Evolutionary conservation across 2,329 filamentous ascomycete species (phyloP).

Genomic region (Botryotinia globosa): DNA sequence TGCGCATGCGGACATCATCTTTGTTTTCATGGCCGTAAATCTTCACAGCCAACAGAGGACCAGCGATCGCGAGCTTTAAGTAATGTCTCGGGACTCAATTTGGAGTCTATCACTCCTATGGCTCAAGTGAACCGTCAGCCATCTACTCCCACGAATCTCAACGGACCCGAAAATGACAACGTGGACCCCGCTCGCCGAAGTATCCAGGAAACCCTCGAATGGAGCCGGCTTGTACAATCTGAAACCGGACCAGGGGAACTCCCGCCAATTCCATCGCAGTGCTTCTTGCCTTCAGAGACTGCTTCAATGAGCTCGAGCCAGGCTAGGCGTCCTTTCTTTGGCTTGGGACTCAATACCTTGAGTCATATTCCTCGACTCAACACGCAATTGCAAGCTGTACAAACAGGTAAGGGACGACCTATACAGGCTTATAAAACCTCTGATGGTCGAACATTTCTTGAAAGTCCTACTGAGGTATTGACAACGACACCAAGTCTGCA

Average conservation of each 20-base stretch:
- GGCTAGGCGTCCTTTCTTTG: conserved; percentile 33
- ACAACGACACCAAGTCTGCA: conserved; percentile 30
- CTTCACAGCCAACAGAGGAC: conserved; percentile 20
- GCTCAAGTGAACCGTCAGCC: conserved; percentile 20
- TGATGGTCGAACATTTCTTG: conserved; percentile 30
- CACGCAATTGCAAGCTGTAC: conserved; percentile 13
- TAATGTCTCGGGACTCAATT: conserved; percentile 21
- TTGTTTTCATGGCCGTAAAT: conserved; percentile 48
- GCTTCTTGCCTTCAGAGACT: conserved; percentile 38
- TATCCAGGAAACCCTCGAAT: conserved; percentile 35
- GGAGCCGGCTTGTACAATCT: conserved; percentile 32
- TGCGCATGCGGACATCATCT: conserved; percentile 58
- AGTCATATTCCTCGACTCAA: conserved; percentile 30
- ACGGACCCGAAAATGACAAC: conserved; percentile 6
- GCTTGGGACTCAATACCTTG: conserved; percentile 32
- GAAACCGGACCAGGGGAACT: conserved; percentile 30
- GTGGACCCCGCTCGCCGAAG: conserved; percentile 14
- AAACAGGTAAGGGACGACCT: conserved; percentile 19
- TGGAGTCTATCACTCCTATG: conserved; percentile 14
- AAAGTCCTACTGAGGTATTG: conserved; percentile 36
- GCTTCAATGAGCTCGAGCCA: conserved; percentile 34
- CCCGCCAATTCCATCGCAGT: conserved; percentile 40
- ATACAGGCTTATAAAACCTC: conserved; percentile 35
- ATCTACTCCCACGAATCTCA: conserved; percentile 8
- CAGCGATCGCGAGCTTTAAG: conserved; percentile 18